These are phyloP conservation scores for Penicillium cataractarum DNA, from an alignment of 495 filamentous ascomycete species.

Conservation along the genomic window DNA sequence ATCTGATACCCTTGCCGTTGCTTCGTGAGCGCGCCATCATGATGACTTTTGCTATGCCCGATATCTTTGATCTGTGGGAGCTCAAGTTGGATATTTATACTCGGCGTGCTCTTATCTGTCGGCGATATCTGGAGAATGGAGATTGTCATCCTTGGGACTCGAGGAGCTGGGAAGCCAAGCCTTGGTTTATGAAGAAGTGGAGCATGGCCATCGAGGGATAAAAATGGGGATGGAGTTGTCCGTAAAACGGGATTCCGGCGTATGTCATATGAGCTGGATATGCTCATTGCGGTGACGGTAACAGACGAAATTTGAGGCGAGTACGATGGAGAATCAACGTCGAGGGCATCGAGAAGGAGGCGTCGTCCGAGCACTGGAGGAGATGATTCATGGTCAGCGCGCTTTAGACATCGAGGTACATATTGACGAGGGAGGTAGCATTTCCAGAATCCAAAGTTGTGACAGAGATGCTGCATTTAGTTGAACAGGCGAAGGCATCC, in stretches of 20 bases:
- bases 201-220: not conserved
- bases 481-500: too few species aligned
- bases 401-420: too few species aligned
- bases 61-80: not conserved
- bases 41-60: not conserved
- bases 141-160: constrained; percentile 42
- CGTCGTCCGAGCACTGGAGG: not conserved
- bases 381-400: too few species aligned
- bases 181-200: constrained; percentile 37
- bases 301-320: not conserved
- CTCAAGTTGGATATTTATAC: not conserved
- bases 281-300: too few species aligned
- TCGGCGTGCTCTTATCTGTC: not conserved
- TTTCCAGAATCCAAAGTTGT: too few species aligned
- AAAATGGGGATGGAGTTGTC: not conserved
- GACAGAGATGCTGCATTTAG: too few species aligned
- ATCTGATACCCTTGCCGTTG: constrained; percentile 46
- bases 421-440: too few species aligned
- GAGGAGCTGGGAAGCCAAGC: constrained; percentile 44
- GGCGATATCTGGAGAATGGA: constrained; percentile 14
- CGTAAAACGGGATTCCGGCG: too few species aligned
- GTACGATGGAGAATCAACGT: not conserved
- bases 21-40: constrained; percentile 42
- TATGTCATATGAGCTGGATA: not conserved
- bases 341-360: not conserved